Evolutionary conservation across 2,329 filamentous ascomycete species (phyloP), one percentile per base, ranked within the genome.

Genomic region (Fusarium newnesense): DNA sequence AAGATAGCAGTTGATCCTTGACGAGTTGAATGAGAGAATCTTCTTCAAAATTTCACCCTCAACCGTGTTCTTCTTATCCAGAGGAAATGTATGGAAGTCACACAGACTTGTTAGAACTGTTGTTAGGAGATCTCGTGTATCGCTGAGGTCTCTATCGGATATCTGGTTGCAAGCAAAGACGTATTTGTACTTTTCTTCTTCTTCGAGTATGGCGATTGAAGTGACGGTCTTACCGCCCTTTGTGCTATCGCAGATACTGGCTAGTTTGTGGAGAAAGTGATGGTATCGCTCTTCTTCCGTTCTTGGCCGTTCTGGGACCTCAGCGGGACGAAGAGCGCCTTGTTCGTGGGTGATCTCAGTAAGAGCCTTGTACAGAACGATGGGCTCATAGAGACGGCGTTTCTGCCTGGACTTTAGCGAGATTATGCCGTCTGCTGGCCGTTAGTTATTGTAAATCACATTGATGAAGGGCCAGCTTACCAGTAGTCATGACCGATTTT

Each of bases 131-230:
- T 37, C 26, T 2, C 21, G 46, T 0, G 73, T 71, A 2, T 30
- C 50, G 0, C 13, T 3, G 1, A 78, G 56, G 5, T 52, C 54
- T 1, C 30, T 5, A 0, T 7, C 6, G 10, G 36, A 67, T 11
- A 74, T 59, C 28, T 76, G 65, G 43, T 83, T 83, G 5, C 78
- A 82, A 1, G 74, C 79, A 63, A 83, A 75, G 10, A 77, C 60
- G 36, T 82, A 83, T 3, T 73, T 61, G n/a, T 80, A 66, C 13
- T 58, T 64, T 1, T 80, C 75, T 5, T 75, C 75, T 8, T 71
- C 67, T 11, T 81, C 71, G 2, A 82, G 64, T 1, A 83, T 71
- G 0, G 75, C 67, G n/a, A 81, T 46, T 1, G 80, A 75, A 1
- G 81, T 79, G 8, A 83, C 79, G 0, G 79, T 82, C 3, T 32